A percentile compares a stretch with the other conserved stretches of the same genome.
Conservation (phyloP, 306 rosid species). For the Lupinus albus region DNA sequence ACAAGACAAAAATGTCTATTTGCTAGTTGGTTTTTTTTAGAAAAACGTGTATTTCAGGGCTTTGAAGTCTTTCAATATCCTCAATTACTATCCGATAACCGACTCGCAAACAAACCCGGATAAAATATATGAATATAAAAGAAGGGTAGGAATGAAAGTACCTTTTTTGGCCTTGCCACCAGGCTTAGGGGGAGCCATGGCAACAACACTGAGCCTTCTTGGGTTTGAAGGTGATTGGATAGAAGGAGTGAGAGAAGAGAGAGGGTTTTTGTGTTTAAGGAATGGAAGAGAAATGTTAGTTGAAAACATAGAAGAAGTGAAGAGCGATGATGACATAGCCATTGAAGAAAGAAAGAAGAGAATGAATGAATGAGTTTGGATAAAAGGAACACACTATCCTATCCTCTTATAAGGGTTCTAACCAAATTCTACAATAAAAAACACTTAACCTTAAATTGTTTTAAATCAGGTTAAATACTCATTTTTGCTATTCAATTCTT, state of each 20-base stretch:
- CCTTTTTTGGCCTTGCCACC: slow-evolving; percentile 93
- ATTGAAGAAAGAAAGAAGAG: slow-evolving; percentile 40
- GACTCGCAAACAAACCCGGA: too few relatives aligned
- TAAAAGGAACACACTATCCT: neutral
- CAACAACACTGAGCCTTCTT: slow-evolving; percentile 60
- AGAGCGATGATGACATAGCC: slow-evolving; percentile 76
- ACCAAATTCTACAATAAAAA: neutral
- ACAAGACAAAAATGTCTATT: too few relatives aligned
- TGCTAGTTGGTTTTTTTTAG: too few relatives aligned
- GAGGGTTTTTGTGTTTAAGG: slow-evolving; percentile 29
- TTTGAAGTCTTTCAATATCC: too few relatives aligned
- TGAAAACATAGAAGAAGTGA: slow-evolving; percentile 52
- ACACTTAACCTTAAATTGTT: too few relatives aligned
- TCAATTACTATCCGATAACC: too few relatives aligned
- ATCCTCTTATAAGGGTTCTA: neutral
- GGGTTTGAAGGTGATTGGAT: slow-evolving; percentile 48
- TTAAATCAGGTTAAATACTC: too few relatives aligned
- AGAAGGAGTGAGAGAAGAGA: slow-evolving; percentile 34
- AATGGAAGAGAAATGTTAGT: slow-evolving; percentile 35
- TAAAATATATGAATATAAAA: neutral
- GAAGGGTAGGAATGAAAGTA: slow-evolving; percentile 3
- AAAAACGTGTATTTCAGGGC: too few relatives aligned
- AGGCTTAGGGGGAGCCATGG: slow-evolving; percentile 98
- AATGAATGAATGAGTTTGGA: neutral
- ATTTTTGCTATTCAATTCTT: too few relatives aligned